Percentiles rank a stretch among this genome's conserved stretches.
Conservation (phyloP, 352 stramenopile species). For the Phytophthora chlamydospora region DNA sequence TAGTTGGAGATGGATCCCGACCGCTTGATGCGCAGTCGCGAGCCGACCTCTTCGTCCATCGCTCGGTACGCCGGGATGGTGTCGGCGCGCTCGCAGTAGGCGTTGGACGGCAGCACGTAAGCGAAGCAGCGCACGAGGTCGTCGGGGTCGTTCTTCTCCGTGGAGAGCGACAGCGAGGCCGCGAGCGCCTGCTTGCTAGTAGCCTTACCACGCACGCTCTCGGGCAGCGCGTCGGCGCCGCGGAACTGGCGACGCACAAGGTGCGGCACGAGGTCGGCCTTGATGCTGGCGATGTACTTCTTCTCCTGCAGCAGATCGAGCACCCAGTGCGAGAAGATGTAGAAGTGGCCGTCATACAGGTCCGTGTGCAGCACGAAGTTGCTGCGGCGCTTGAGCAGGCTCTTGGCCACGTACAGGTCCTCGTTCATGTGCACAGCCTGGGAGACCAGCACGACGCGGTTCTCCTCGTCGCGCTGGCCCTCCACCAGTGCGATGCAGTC, state of each 20-base stretch:
- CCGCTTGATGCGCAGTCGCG: conserved; percentile 66
- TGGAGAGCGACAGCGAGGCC: conserved; percentile 63
- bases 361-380: conserved; percentile 82
- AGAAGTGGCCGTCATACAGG: conserved; percentile 84
- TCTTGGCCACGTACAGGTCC: conserved; percentile 80
- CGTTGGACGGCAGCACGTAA: conserved; percentile 74
- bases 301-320: conserved; percentile 80
- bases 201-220: conserved; percentile 63
- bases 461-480: conserved; percentile 47
- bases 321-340: conserved; percentile 89
- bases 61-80: conserved; percentile 74
- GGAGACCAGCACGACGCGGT: conserved; percentile 72
- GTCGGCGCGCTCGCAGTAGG: conserved; percentile 82
- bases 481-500: conserved; percentile 80
- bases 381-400: conserved; percentile 71
- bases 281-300: conserved; percentile 87
- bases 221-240: conserved; percentile 55
- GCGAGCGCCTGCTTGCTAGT: conserved; percentile 64
- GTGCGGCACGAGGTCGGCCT: conserved; percentile 80
- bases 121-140: conserved; percentile 80
- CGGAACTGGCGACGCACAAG: conserved; percentile 83
- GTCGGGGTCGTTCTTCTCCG: conserved; percentile 55
- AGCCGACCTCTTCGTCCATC: conserved; percentile 79
- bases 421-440: conserved; percentile 85
- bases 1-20: conserved; percentile 61